Percentiles rank a stretch among this genome's conserved stretches.
phyloP scores from a whole-genome alignment of 2,329 filamentous ascomycete genomes.

The Paramyrothecium roridum region DNA sequence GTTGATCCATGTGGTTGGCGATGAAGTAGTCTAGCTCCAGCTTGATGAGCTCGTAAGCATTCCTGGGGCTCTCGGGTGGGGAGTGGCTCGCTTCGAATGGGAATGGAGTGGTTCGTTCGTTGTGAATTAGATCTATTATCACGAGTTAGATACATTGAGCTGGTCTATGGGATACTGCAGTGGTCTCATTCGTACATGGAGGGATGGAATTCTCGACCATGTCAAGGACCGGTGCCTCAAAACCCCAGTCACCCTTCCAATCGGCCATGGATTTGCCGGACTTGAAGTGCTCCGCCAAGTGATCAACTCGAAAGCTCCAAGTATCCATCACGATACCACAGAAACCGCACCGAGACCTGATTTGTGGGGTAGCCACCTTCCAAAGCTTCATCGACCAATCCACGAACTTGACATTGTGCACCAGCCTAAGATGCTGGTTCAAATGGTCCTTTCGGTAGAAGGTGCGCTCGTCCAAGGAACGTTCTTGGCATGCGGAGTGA shows the following conservation, averaged over 20 bases:
- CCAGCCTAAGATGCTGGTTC: slow-evolving; percentile 62
- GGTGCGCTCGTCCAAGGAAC: slow-evolving; percentile 56
- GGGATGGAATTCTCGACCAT: slow-evolving; percentile 67
- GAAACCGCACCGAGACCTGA: slow-evolving; percentile 64
- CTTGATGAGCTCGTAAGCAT: slow-evolving; percentile 61
- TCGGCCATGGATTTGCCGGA: slow-evolving; percentile 63
- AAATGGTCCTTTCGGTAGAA: slow-evolving; percentile 67
- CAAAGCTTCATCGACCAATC: slow-evolving; percentile 64
- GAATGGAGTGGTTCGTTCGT: slow-evolving; percentile 55
- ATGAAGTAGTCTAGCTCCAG: slow-evolving; percentile 53
- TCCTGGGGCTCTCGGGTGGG: slow-evolving; percentile 44
- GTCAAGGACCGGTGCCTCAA: slow-evolving; percentile 56
- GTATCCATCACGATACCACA: slow-evolving; percentile 60
- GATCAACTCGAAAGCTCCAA: slow-evolving; percentile 59
- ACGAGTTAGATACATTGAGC: slow-evolving; percentile 37
- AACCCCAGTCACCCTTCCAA: slow-evolving; percentile 70
- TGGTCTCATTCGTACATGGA: slow-evolving; percentile 49
- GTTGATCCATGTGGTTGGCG: slow-evolving; percentile 38
- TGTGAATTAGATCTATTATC: slow-evolving; percentile 58
- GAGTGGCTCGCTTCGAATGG: slow-evolving; percentile 48
- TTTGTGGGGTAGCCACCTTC: slow-evolving; percentile 58
- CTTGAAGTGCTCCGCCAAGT: slow-evolving; percentile 67
- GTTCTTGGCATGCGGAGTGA: slow-evolving; percentile 63
- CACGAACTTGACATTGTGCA: slow-evolving; percentile 59
- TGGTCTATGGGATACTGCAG: slow-evolving; percentile 31